Evolutionary conservation across 2,329 filamentous ascomycete genomes (phyloP), one percentile per base, ranked within the genome.

Genomic region (Phialophora verrucosa): DNA sequence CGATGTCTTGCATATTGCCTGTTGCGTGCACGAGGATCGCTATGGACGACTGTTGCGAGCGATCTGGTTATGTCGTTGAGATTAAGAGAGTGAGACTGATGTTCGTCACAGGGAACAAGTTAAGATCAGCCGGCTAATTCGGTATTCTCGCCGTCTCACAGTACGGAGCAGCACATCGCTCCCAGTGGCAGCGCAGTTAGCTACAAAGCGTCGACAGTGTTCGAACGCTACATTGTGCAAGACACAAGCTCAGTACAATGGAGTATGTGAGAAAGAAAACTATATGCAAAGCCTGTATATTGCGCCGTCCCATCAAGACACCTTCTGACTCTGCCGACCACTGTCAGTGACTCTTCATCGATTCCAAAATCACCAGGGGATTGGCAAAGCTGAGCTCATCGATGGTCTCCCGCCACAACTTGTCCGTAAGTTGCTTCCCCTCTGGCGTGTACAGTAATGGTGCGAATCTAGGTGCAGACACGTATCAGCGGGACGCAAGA

Each of bases 341-440:
- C 8, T 17, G 23, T 60, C 58, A 51, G 11, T 51, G 42, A 12
- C 58, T 54, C 50, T 55, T 62, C 59, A 63, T 63, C 12, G 47
- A 54, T 20, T 65, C 57, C 25, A 65, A 56, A 14, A 65, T 38
- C 6, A 61, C 61, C 27, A 60, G 54, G 25, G 69, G 63, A 50
- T 67, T 62, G 3, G 70, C 72, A 64, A 74, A 74, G 8, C 63
- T 62, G 11, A 66, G 32, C 61, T 70, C 73, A 20, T 65, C 61
- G 35, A 74, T 61, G 1, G 73, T 74, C 59, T 75, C 69, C 17
- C 69, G 38, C 80, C 80, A 83, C 2, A 82, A 61, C 17, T 71
- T 72, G 1, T 81, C 73, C n/a, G 69, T 76, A 20, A 79, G 65
- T 1, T 70, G 66, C 27, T 74, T 74, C 0, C 79, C 79, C 25